Conservation (phyloP, 768 basidiomycete genomes). For the Porphyrellus cyaneotinctus region DNA sequence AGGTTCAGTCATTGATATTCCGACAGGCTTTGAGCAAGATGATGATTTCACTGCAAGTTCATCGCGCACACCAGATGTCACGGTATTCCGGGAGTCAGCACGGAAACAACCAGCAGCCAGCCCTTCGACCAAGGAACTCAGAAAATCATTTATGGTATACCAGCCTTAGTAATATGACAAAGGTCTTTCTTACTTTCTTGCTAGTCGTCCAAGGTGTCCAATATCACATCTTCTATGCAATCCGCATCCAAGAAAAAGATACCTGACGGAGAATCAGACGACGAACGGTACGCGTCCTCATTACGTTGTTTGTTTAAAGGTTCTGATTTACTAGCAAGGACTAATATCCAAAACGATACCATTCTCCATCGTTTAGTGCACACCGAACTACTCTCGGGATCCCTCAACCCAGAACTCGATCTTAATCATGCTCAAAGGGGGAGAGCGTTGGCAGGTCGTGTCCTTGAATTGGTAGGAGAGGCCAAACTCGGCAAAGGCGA, state of each 20-base stretch:
- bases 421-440: constrained; percentile 62
- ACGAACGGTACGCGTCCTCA: constrained; percentile 45
- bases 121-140: constrained; percentile 38
- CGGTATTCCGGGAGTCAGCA: constrained; percentile 51
- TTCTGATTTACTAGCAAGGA: constrained; percentile 38
- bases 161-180: not conserved
- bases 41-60: constrained; percentile 41
- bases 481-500: constrained; percentile 77
- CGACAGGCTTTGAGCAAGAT: constrained; percentile 40
- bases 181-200: constrained; percentile 2
- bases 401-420: constrained; percentile 56
- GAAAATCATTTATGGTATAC: constrained; percentile 73
- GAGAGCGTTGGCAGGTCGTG: constrained; percentile 73
- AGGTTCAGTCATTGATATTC: not conserved
- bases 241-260: constrained; percentile 15
- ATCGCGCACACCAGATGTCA: constrained; percentile 40
- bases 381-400: constrained; percentile 74
- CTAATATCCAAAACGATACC: constrained; percentile 74
- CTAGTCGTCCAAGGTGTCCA: constrained; percentile 77
- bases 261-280: constrained; percentile 43
- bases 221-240: constrained; percentile 37
- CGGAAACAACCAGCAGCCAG: constrained; percentile 17
- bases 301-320: not conserved
- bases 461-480: constrained; percentile 65
- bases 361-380: constrained; percentile 76